These are phyloP conservation scores for Suillus subalutaceus DNA, from an alignment of 768 basidiomycete genomes.

Conservation along the genomic window DNA sequence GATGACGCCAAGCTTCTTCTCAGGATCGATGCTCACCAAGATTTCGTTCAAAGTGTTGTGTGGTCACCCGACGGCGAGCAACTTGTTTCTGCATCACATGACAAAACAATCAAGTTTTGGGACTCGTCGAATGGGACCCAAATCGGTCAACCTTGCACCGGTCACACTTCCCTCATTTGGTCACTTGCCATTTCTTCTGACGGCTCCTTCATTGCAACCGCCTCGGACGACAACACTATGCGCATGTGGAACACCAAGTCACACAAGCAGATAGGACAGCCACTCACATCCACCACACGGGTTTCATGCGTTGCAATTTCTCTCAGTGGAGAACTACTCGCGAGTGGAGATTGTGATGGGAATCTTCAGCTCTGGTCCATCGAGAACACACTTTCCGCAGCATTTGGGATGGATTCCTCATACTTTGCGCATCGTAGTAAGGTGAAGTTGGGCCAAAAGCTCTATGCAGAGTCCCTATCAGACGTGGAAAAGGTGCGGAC, in stretches of 20 bases:
- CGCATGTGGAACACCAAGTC: slow-evolving; percentile 63
- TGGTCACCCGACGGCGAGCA: not conserved
- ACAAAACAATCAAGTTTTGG: no score
- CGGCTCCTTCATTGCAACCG: slow-evolving; percentile 78
- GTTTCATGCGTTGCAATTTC: not conserved
- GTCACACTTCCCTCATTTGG: not conserved
- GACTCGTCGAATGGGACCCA: no score
- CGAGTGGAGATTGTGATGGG: no score
- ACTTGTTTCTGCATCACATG: not conserved
- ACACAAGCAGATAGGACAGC: not conserved
- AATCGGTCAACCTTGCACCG: not conserved
- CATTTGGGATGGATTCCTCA: no score
- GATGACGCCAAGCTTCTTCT: not conserved
- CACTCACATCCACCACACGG: not conserved
- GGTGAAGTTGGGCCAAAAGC: no score
- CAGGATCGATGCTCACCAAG: no score
- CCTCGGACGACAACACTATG: slow-evolving; percentile 77
- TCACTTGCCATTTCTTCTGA: slow-evolving; percentile 65
- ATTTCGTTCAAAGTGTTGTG: not conserved
- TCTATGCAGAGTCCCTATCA: no score
- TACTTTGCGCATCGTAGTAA: no score
- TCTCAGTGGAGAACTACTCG: not conserved
- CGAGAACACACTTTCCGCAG: no score
- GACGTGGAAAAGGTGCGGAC: no score
- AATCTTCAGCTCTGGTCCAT: no score